Base-by-base conservation (phyloP, 495 filamentous ascomycete species). In the Xanthoparmelia taractica region DNA sequence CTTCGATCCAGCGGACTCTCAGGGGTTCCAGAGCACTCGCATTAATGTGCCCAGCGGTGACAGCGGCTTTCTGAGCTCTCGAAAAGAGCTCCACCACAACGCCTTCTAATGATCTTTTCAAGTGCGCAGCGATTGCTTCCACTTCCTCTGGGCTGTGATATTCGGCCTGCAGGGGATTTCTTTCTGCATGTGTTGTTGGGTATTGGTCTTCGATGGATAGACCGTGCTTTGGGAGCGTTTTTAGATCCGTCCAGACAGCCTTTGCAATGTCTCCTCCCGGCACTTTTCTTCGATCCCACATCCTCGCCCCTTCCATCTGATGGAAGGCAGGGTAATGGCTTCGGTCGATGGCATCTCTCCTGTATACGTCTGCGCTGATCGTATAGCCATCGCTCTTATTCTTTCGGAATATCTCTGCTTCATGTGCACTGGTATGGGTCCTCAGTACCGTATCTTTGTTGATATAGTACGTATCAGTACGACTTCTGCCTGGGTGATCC, bases 291-390 rank as follows among this genome's bases (percentile, higher is more conserved):
- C 91, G 84, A 73, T 95, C 90, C 94, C 94, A 98, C 63, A 91
- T 85, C 66, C 86, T 80, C 11, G 93, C 92, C 18, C 91, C 95
- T 72, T 98, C 94, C 91, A 97, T 97, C 77, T 98, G 94, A 76
- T 98, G 95, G 75, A 98, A 98, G 62, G 96, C 82, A 5, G 94
- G 94, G 78, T 96, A 97, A 74, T 98, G 94, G 67, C 84, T 90
- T 59, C 90, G 85, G 73, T 98, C 94, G 69, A 98, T 87, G 34
- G 92, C 92, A 81, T 98, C 94, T 63, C 94, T 83, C 27, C 94
- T 85, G 75, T 97, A 98, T 17, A 98, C 94, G 73, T 98, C 94
- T n/a, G 92, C 95, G 64, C 86, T 86, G 69, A 97, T 87, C 12
- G 95, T 87, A 70, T 89, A 98, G 8, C 94, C 94, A 40, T 87